phyloP scores from a whole-genome alignment of 1,139 yeast genomes.

The Hanseniaspora gamundiae region DNA sequence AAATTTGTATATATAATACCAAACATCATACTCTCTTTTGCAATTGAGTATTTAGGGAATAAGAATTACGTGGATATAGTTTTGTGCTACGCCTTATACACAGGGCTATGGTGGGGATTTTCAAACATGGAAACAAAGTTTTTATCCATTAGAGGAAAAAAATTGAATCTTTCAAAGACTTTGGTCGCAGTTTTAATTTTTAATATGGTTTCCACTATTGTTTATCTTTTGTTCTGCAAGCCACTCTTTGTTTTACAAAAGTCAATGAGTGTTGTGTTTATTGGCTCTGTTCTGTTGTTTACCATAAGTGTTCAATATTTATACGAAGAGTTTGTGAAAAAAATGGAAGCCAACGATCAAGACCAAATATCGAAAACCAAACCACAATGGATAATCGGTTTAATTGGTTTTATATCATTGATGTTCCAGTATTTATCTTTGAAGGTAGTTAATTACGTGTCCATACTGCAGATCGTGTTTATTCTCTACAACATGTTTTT shows the following conservation, averaged over 20 bases:
- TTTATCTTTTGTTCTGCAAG: background rate
- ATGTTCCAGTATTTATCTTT: constrained; percentile 25
- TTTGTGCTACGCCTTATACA: constrained; percentile 1
- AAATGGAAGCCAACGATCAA: background rate
- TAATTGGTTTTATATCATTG: constrained; percentile 22
- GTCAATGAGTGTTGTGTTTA: constrained; percentile 16
- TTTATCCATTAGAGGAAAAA: background rate
- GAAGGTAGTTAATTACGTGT: constrained; percentile 12
- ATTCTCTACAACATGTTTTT: constrained; percentile 8
- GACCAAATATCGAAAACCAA: constrained; percentile 1
- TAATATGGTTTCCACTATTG: background rate
- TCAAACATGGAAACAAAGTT: background rate
- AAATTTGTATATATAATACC: constrained; percentile 6
- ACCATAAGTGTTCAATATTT: constrained; percentile 20
- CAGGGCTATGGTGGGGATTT: background rate
- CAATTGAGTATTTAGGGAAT: constrained; percentile 7
- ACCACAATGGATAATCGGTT: constrained; percentile 6
- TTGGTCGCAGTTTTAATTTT: background rate
- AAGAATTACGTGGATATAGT: constrained; percentile 1
- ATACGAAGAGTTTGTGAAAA: constrained; percentile 11
- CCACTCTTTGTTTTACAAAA: background rate
- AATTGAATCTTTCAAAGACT: background rate
- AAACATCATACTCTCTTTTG: constrained; percentile 10
- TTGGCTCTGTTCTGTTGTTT: constrained; percentile 18
- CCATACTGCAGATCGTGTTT: constrained; percentile 10